Evolutionary conservation across 1,284 basidiomycete genomes (phyloP).

Genomic region (Melampsora abietis-canadensis): DNA sequence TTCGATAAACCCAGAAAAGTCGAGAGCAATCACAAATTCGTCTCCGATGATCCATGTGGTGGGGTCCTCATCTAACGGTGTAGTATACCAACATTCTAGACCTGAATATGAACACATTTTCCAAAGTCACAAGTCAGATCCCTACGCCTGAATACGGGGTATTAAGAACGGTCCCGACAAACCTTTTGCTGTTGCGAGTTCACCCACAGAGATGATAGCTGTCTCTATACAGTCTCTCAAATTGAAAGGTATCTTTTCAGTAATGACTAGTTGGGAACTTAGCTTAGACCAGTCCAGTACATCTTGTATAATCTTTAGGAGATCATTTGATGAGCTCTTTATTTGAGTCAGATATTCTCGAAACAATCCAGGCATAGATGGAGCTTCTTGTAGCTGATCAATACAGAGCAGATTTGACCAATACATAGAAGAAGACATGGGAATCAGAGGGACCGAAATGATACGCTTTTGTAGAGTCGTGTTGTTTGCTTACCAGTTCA

Average conservation of each 20-base stretch:
- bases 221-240: constrained; percentile 53
- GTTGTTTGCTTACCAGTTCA: constrained; percentile 47
- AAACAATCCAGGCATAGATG: constrained; percentile 53
- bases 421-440: not conserved
- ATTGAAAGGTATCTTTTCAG: constrained; percentile 55
- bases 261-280: constrained; percentile 54
- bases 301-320: constrained; percentile 57
- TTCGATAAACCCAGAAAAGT: not conserved
- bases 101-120: constrained; percentile 15
- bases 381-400: constrained; percentile 53
- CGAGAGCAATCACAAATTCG: constrained; percentile 48
- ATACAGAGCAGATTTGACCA: constrained; percentile 2
- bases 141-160: constrained; percentile 47
- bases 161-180: constrained; percentile 53
- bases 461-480: not conserved
- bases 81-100: constrained; percentile 49
- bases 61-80: constrained; percentile 44
- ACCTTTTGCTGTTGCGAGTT: constrained; percentile 50
- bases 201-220: constrained; percentile 52
- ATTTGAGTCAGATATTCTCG: constrained; percentile 56
- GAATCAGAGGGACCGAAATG: not conserved
- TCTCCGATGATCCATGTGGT: constrained; percentile 49
- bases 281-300: constrained; percentile 57
- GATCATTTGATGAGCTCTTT: constrained; percentile 55
- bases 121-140: constrained; percentile 42